Percentiles rank a stretch among this genome's conserved stretches.
Evolutionary conservation across 208 protist genomes (phyloP).

Genomic region (Trypanosoma rangeli): DNA sequence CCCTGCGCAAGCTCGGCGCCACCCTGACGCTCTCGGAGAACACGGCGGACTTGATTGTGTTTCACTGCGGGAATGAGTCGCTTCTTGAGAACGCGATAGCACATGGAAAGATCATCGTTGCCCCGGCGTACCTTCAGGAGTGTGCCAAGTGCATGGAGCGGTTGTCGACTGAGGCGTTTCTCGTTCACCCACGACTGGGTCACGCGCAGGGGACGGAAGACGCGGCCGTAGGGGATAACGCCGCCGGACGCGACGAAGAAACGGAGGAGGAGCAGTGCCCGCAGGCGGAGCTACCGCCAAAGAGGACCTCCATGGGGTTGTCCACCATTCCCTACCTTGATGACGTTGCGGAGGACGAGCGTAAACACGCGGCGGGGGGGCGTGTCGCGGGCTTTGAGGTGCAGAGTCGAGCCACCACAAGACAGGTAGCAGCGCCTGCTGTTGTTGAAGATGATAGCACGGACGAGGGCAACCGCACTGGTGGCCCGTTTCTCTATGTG

Average conservation of each 20-base stretch:
- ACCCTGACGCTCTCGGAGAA: constrained; percentile 50
- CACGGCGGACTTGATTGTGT: constrained; percentile 56
- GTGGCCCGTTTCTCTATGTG: too few relatives aligned
- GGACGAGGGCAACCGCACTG: neutral
- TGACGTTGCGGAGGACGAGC: neutral
- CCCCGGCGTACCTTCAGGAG: constrained; percentile 46
- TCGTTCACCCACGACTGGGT: constrained; percentile 3
- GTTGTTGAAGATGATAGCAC: neutral
- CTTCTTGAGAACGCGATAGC: constrained; percentile 28
- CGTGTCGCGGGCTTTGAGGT: neutral
- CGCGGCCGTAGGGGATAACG: neutral
- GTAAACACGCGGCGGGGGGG: neutral
- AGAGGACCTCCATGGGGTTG: neutral
- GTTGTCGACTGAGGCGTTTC: constrained; percentile 29
- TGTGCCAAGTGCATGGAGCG: constrained; percentile 32
- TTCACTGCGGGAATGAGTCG: constrained; percentile 39
- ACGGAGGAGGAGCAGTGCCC: neutral
- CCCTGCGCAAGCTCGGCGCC: constrained; percentile 54
- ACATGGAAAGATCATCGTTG: constrained; percentile 43
- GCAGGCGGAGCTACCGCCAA: neutral
- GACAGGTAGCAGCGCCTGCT: neutral
- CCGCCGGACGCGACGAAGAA: neutral
- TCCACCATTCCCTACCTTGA: constrained; percentile 29
- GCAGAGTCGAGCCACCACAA: neutral
- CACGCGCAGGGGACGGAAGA: neutral